These are phyloP conservation scores for Mortierella sp. DNA, from an alignment of 371 early-diverging fungal genomes.

Conservation along the genomic window DNA sequence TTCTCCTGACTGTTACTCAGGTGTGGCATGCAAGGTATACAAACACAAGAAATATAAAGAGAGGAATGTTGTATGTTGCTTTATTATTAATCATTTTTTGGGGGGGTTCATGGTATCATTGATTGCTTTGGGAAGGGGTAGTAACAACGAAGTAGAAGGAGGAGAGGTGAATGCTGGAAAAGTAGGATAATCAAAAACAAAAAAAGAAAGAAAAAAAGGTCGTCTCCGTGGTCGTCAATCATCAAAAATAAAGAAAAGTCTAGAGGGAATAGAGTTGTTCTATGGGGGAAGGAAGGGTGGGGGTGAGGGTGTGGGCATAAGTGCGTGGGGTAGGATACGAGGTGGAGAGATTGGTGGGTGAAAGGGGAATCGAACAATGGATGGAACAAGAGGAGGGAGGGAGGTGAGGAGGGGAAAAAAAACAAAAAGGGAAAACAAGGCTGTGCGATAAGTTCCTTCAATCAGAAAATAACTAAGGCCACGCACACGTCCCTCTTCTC, in stretches of 20 bases:
- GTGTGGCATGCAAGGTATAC: not conserved
- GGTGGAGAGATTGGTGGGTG: not conserved
- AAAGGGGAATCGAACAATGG: not conserved
- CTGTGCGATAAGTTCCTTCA: not conserved
- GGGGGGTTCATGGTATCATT: not conserved
- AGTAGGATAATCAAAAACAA: not conserved
- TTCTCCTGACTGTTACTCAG: not conserved
- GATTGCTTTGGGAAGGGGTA: not conserved
- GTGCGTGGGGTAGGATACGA: not conserved
- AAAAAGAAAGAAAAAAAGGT: not conserved
- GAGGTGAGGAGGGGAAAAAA: too few relatives aligned
- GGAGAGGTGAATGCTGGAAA: not conserved
- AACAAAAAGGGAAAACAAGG: not conserved
- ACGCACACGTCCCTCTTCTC: too few relatives aligned
- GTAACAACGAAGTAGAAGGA: not conserved
- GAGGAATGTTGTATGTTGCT: not conserved
- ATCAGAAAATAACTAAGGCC: too few relatives aligned
- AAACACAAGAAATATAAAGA: not conserved
- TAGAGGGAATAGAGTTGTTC: not conserved
- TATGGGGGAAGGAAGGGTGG: not conserved
- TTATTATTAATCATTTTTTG: not conserved
- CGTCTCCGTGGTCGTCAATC: not conserved
- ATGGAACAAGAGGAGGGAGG: not conserved
- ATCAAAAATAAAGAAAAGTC: not conserved
- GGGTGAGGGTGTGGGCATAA: not conserved